A percentile compares a stretch with the other conserved stretches of the same genome.
These are phyloP conservation scores for Auriculariales sp. DNA, from an alignment of 768 basidiomycete genomes.

Conservation along the genomic window DNA sequence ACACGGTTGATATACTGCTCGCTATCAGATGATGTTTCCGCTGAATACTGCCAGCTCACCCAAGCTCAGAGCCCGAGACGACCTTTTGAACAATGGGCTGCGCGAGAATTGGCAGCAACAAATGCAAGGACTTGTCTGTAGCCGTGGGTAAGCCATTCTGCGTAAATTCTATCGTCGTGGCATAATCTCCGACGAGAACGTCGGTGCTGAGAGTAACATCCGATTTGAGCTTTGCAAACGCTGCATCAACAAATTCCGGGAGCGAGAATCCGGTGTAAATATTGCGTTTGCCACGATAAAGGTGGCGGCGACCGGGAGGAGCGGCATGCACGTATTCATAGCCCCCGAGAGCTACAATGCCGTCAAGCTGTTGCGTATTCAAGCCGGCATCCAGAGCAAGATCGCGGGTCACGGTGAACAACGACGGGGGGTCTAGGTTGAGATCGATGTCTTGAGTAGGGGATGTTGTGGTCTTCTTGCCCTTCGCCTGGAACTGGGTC, in stretches of 20 bases:
- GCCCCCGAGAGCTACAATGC: slow-evolving; percentile 52
- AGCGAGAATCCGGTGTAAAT: slow-evolving; percentile 36
- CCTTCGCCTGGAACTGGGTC: slow-evolving; percentile 34
- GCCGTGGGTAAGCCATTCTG: slow-evolving; percentile 39
- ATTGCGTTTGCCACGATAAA: slow-evolving; percentile 23
- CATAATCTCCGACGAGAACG: slow-evolving; percentile 50
- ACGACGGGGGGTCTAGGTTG: slow-evolving; percentile 51
- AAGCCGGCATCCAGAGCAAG: slow-evolving; percentile 52
- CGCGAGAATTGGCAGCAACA: slow-evolving; percentile 56
- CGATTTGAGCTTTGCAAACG: slow-evolving; percentile 48
- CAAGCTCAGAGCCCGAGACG: slow-evolving; percentile 40
- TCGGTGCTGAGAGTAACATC: slow-evolving; percentile 43
- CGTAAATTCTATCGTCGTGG: slow-evolving; percentile 44
- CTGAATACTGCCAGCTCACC: slow-evolving; percentile 20
- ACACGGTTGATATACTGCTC: slow-evolving; percentile 37
- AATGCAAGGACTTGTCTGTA: slow-evolving; percentile 46
- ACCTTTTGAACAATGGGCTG: slow-evolving; percentile 63
- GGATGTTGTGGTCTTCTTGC: slow-evolving; percentile 40
- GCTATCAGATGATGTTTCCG: slow-evolving; percentile 2
- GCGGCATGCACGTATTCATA: slow-evolving; percentile 33
- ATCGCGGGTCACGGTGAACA: slow-evolving; percentile 58
- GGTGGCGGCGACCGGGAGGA: slow-evolving; percentile 18
- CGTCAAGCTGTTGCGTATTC: slow-evolving; percentile 45
- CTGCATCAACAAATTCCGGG: slow-evolving; percentile 44
- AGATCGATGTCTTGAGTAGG: slow-evolving; percentile 45